Evolutionary conservation across 75 land plant species (phyloP).

Genomic region (Pinus taeda): DNA sequence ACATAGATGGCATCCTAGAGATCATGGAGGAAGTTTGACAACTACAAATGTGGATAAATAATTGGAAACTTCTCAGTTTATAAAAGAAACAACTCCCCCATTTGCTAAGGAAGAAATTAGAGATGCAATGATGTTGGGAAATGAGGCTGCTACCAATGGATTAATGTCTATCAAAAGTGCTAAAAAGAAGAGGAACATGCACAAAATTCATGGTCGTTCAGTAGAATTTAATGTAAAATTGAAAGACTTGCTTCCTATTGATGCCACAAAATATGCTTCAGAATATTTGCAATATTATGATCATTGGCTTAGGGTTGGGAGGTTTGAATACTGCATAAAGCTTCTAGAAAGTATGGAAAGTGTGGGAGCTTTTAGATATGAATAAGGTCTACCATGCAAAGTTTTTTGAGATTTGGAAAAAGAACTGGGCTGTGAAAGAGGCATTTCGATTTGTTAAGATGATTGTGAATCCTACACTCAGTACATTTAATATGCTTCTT

Average conservation of each 20-base stretch:
- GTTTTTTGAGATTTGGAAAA: constrained; percentile 71
- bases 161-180: neutral
- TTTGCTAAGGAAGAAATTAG: too few relatives aligned
- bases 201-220: neutral
- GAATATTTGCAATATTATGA: constrained; percentile 33
- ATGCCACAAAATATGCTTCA: constrained; percentile 10
- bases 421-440: constrained; percentile 65
- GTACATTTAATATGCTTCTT: constrained; percentile 85
- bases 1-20: neutral
- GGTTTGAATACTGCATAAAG: constrained; percentile 70
- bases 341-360: constrained; percentile 71
- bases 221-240: neutral
- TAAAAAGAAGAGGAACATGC: neutral
- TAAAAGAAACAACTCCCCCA: too few relatives aligned
- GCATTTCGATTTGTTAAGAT: constrained; percentile 75
- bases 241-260: constrained; percentile 12
- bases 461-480: constrained; percentile 68
- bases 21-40: neutral
- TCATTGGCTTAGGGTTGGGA: constrained; percentile 50
- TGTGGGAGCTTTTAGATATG: constrained; percentile 64
- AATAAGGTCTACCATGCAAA: constrained; percentile 80
- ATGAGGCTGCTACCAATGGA: neutral
- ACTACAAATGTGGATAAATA: neutral
- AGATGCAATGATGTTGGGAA: neutral
- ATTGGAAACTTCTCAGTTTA: neutral